Conservation (phyloP, 768 basidiomycete species). For the Boletales sp. region DNA sequence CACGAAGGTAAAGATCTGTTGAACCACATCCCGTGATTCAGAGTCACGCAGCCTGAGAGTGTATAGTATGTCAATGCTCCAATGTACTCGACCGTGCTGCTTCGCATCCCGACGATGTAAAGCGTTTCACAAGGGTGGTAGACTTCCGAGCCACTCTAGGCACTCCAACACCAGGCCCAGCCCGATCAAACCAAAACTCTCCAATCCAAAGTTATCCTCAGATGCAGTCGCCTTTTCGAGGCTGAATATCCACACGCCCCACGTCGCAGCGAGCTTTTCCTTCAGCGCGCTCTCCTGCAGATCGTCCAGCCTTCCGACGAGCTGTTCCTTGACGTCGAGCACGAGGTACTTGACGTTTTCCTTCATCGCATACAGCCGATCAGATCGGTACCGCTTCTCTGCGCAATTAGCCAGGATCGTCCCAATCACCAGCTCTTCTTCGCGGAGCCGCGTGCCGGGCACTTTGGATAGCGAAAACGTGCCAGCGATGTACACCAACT, state of each 20-base stretch:
- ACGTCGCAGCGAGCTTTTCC: conserved; percentile 47
- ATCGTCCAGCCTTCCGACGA: conserved; percentile 27
- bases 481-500: conserved; percentile 66
- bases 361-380: conserved; percentile 60
- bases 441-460: conserved; percentile 53
- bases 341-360: conserved; percentile 53
- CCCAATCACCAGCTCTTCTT: conserved; percentile 73
- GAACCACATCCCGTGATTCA: too few relatives aligned
- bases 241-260: conserved; percentile 64
- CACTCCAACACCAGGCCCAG: conserved; percentile 58
- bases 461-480: conserved; percentile 63
- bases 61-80: too few relatives aligned
- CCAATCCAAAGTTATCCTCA: conserved; percentile 41
- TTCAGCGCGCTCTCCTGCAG: conserved; percentile 29
- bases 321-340: conserved; percentile 41
- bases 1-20: too few relatives aligned
- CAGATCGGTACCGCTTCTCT: conserved; percentile 56
- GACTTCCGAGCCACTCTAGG: conserved; percentile 40
- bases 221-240: conserved; percentile 33
- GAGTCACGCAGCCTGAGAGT: too few relatives aligned
- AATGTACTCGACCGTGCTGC: too few relatives aligned
- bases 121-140: conserved; percentile 16
- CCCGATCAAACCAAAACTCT: conserved; percentile 68
- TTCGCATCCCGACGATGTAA: too few relatives aligned
- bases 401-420: conserved; percentile 70